Percentiles rank a stretch among this genome's conserved stretches.
These are phyloP conservation scores for Penicillium lividum DNA, from an alignment of 495 filamentous ascomycete genomes.

Conservation along the genomic window DNA sequence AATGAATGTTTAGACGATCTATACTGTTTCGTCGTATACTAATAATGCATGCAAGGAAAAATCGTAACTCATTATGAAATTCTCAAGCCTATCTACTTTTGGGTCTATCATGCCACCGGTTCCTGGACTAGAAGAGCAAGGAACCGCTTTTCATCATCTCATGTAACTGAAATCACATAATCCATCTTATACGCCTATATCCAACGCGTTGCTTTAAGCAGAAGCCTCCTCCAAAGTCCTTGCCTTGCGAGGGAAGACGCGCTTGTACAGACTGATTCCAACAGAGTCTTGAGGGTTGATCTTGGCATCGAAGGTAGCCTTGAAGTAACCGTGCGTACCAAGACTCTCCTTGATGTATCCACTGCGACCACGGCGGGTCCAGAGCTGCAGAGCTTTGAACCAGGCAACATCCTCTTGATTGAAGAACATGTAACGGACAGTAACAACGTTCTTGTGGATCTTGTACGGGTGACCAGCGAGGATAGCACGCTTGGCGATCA, in stretches of 20 bases:
- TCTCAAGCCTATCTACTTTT: constrained; percentile 37
- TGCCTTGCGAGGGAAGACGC: constrained; percentile 79
- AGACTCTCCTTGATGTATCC: constrained; percentile 91
- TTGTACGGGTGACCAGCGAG: constrained; percentile 96
- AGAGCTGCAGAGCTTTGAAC: constrained; percentile 95
- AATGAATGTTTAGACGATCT: constrained; percentile 4
- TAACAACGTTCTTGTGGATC: constrained; percentile 96
- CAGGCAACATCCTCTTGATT: constrained; percentile 89
- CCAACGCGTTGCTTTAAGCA: constrained; percentile 21
- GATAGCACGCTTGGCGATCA: constrained; percentile 92
- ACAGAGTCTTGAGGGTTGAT: constrained; percentile 94
- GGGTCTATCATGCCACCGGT: constrained; percentile 26
- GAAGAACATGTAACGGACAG: constrained; percentile 99
- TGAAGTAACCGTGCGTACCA: constrained; percentile 98
- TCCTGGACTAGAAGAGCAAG: constrained; percentile 13
- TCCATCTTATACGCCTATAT: constrained; percentile 16
- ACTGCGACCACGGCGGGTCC: constrained; percentile 84
- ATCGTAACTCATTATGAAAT: constrained; percentile 42
- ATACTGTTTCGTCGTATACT: neutral
- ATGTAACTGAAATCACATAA: constrained; percentile 31
- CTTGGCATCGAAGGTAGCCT: constrained; percentile 93
- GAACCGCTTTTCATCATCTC: constrained; percentile 30
- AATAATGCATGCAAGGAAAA: constrained; percentile 12
- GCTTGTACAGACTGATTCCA: constrained; percentile 90
- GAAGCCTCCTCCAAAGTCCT: constrained; percentile 49